Evolutionary conservation across 140 eudicot species (phyloP), one percentile per base, ranked within the genome.

Genomic region (Oenanthe javanica): DNA sequence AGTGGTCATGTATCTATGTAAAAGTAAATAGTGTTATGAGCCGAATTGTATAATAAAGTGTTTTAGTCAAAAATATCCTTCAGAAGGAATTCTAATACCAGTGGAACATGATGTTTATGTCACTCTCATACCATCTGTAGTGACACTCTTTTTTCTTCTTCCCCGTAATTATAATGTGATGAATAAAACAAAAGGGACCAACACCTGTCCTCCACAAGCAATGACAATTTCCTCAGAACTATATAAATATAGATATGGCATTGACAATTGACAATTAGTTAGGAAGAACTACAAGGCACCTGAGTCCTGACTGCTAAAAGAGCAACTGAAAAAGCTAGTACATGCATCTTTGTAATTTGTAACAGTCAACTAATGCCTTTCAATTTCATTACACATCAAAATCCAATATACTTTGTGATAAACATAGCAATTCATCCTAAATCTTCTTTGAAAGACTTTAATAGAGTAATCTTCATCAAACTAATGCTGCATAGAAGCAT

Each of bases 221-320:
- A 23, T 63, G 70, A 23, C 70, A 63, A 63, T 23, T 23, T 63
- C 15, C 38, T 63, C 9, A 23, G 23, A n/a, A 63, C 38, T 63
- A 59, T 59, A 21, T 59, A 59, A 9, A 63, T 5, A 63, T 61
- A 61, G 69, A 61, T 61, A n/a, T 63, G 38, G 38, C 38, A 63
- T 63, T 63, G 70, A 63, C 70, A 63, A 63, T 63, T n/a, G 70
- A 63, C 70, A 63, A 63, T 63, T n/a, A 63, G 70, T 63, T 63
- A 63, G 70, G 70, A 63, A 63, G 38, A 63, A 23, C 14, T 23
- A 63, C 70, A 63, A 63, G 70, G 70, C 70, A 63, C 70, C 70
- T 63, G 70, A 63, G 70, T 63, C 70, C 15, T 23, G 38, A n/a
- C 36, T 63, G 70, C 38, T 9, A 63, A 63, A 63, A 63, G 38